Evolutionary conservation across 495 filamentous ascomycete genomes (phyloP).

Genomic region (Acidiella bohemica): DNA sequence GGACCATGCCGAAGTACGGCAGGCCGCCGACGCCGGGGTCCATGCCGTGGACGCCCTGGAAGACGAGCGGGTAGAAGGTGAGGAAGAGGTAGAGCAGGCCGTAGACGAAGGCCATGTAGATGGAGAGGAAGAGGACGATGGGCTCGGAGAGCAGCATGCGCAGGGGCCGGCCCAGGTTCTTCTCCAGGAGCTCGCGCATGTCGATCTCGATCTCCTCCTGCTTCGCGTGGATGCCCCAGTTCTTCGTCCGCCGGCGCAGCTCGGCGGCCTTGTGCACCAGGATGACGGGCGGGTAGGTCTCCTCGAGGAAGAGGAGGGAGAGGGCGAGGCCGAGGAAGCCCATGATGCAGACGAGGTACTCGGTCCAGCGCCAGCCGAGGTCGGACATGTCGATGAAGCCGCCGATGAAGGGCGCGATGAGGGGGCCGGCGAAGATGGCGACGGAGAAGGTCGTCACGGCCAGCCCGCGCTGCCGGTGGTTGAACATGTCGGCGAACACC

Average conservation of each 20-base stretch:
- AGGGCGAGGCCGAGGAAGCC: constrained; percentile 58
- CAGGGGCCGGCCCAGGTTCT: constrained; percentile 74
- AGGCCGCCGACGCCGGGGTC: constrained; percentile 55
- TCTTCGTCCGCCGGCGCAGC: constrained; percentile 66
- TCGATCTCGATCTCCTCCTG: constrained; percentile 88
- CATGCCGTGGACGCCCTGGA: constrained; percentile 57
- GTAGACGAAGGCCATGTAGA: constrained; percentile 37
- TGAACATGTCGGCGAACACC: constrained; percentile 55
- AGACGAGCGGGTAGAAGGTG: constrained; percentile 69
- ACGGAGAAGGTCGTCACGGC: constrained; percentile 74
- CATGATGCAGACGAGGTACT: constrained; percentile 61
- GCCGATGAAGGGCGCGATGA: constrained; percentile 71
- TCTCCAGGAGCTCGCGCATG: constrained; percentile 59
- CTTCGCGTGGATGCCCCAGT: constrained; percentile 90
- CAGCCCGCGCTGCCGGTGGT: constrained; percentile 62
- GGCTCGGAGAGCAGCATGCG: constrained; percentile 69
- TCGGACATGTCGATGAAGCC: constrained; percentile 61
- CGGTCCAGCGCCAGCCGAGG: constrained; percentile 78
- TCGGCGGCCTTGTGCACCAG: constrained; percentile 63
- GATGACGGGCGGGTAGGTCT: constrained; percentile 76
- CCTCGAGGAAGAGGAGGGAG: constrained; percentile 57
- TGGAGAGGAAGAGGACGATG: constrained; percentile 34
- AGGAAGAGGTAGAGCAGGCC: constrained; percentile 72
- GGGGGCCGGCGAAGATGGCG: constrained; percentile 70
- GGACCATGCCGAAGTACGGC: constrained; percentile 69